Base-by-base conservation (phyloP, 1,139 yeast genomes). In the Scheffersomyces lignicola region DNA sequence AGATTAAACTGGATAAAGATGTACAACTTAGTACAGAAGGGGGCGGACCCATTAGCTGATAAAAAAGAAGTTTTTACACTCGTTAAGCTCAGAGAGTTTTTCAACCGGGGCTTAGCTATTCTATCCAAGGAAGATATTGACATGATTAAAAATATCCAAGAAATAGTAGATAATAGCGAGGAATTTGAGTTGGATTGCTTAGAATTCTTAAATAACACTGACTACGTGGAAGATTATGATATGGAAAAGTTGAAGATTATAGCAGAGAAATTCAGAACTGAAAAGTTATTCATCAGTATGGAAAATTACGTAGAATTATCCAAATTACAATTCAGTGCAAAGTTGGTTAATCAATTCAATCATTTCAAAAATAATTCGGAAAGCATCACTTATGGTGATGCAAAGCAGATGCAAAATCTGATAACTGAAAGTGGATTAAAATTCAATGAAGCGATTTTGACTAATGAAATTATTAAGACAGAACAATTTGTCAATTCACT, bases 1-100 rank as follows among this genome's bases (percentile, higher is more conserved):
- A 63, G 78, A 35, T 46, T 71, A 32, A 57, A 55, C 28, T 83
- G 90, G 89, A 38, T 69, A 4, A 56, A 62, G 7, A 54, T 52
- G 6, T 71, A 55, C 31, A 52, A 58, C 4, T 45, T 59, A 17
- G 62, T 70, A 15, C 54, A 58, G 12, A 51, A 53, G 12, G 76
- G 76, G 2, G 69, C 63, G 5, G 74, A 69, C 41, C 76, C 75
- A 0, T 65, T 54, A 34, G 53, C 56, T 12, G 68, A 60, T 28
- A 62, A 57, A 37, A 64, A 64, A 34, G 63, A 61, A 24, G 56
- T 64, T 0, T 69, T 67, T 41, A 52, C 66, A 5, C 52, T 76
- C 23, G 56, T 55, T 1, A 63, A 68, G 18, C 52, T 75, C 22
- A 50, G 49, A 24, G 49, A 44, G 1, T 64, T 78, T 32, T 57